Percentiles rank a stretch among this genome's conserved stretches.
phyloP scores from a whole-genome alignment of 2,329 filamentous ascomycete species.

The Incumbomyces lentus region DNA sequence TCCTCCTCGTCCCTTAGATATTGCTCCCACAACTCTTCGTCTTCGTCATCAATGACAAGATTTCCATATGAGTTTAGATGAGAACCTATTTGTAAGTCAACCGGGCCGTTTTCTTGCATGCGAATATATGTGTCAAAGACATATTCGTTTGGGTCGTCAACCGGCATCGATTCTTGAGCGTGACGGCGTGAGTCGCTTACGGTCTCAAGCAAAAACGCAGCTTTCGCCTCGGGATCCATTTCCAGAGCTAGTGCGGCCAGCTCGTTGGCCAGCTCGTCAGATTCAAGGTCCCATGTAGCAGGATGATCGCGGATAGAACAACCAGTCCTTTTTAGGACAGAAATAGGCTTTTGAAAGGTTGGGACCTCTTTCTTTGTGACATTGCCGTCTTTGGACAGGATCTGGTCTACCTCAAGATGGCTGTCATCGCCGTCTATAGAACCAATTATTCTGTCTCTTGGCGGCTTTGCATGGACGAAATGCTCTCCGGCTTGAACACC shows the following conservation, averaged over 20 bases:
- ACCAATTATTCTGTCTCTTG: neutral
- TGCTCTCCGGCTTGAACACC: constrained; percentile 6
- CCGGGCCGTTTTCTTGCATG: constrained; percentile 26
- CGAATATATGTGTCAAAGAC: constrained; percentile 55
- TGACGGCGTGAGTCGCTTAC: neutral
- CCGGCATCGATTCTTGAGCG: constrained; percentile 28
- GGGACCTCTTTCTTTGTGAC: neutral
- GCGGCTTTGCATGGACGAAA: constrained; percentile 5
- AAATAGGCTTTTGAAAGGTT: constrained; percentile 13
- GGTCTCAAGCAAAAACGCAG: constrained; percentile 1
- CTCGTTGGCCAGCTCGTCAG: constrained; percentile 32
- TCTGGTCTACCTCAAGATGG: neutral
- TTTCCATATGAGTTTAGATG: constrained; percentile 27
- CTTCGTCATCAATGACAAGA: constrained; percentile 40
- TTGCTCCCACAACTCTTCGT: constrained; percentile 47
- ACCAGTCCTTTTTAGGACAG: constrained; percentile 20
- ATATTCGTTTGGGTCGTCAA: constrained; percentile 43
- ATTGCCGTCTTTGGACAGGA: neutral
- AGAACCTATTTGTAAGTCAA: constrained; percentile 12
- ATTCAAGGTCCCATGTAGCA: constrained; percentile 33
- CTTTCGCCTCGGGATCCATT: constrained; percentile 24
- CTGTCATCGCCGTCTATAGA: constrained; percentile 10
- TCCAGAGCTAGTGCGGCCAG: constrained; percentile 34
- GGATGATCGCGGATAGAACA: constrained; percentile 28
- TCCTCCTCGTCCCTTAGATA: constrained; percentile 44